Base-by-base conservation (phyloP, 352 stramenopile species). In the Globisporangium irregulare region DNA sequence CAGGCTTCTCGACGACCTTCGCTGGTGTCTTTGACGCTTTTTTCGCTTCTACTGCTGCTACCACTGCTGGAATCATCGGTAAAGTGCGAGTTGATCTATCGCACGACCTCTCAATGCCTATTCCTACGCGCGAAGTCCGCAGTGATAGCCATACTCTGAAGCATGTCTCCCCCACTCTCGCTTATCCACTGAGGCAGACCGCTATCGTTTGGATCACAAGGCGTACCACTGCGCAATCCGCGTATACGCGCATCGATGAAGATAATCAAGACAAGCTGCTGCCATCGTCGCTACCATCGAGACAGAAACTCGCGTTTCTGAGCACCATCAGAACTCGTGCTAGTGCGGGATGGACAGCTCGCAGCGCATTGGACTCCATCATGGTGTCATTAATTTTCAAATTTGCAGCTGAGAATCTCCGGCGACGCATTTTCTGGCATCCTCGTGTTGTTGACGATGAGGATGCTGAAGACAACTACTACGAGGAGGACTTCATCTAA, bases 341-440 rank as follows among this genome's bases (percentile, higher is more conserved):
- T 32, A 4, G n/a, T 24, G 15, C 18, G 32, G 22, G 18, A 36
- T n/a, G 20, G 7, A 22, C 53, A 22, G 24, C 53, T 20, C 32
- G 29, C 18, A 10, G 22, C 1, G 48, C 50, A 27, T 24, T 67
- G 43, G 61, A 59, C 20, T 51, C 27, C 20, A 46, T 67, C 24
- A 29, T 60, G 14, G 48, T 67, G 29, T 48, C 29, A 14, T n/a
- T 34, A 27, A 67, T 67, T 18, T 67, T 67, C 51, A 46, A 59
- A 15, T 67, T 67, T 34, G 48, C 61, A 20, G 61, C 48, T 29
- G 25, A 27, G 3, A 25, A 59, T 24, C 27, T 67, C 24, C 48
- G 61, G 6, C 61, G 48, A 46, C 46, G 34, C 10, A 60, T 67
- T n/a, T 22, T 67, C 38, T 67, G 48, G 14, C 3, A 48, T 4